phyloP scores from a whole-genome alignment of 495 filamentous ascomycete species.

The Staphylotrichum tortipilum region DNA sequence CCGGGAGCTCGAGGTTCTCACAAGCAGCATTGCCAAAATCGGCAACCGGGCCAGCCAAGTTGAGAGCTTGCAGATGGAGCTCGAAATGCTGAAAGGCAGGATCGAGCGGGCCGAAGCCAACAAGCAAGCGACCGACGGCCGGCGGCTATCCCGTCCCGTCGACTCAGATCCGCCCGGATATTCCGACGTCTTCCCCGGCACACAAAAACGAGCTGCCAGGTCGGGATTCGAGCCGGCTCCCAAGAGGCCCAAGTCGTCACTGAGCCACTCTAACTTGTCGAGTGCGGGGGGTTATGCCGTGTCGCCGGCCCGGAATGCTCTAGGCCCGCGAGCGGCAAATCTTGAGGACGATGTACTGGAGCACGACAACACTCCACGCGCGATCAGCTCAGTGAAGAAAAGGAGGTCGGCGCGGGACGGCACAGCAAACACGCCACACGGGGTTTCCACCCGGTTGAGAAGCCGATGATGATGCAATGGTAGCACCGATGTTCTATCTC shows the following conservation, averaged over 20 bases:
- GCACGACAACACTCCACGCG: neutral
- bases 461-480: neutral
- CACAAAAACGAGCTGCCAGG: conserved; percentile 9
- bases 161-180: neutral
- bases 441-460: neutral
- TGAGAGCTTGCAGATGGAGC: conserved; percentile 34
- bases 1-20: conserved; percentile 32
- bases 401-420: neutral
- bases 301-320: neutral
- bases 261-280: conserved; percentile 3
- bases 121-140: neutral
- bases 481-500: neutral
- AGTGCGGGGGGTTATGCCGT: neutral
- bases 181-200: neutral
- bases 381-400: neutral
- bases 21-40: conserved; percentile 29
- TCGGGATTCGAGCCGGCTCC: neutral
- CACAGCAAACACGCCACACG: neutral
- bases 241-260: conserved; percentile 8
- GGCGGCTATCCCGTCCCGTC: neutral
- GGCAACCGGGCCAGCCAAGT: conserved; percentile 31
- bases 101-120: conserved; percentile 23
- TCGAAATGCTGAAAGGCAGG: conserved; percentile 30
- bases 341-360: neutral
- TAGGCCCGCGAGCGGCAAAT: too few species aligned